These are phyloP conservation scores for Dioscorea dumetorum DNA, from an alignment of 106 monocot species.

Conservation along the genomic window DNA sequence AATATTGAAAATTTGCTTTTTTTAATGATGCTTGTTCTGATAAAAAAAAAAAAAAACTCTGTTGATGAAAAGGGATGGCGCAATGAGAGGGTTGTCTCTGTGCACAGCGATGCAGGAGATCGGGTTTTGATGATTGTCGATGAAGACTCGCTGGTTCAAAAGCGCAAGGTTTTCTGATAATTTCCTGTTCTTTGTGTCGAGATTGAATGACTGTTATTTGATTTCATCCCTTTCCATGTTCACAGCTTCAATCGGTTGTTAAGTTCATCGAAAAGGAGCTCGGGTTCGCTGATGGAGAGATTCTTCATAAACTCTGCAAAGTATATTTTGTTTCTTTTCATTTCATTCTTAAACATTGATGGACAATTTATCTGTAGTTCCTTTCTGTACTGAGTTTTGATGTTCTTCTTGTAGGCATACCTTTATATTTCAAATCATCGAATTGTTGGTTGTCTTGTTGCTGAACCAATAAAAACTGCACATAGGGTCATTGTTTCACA, in stretches of 20 bases:
- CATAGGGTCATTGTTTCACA: constrained; percentile 41
- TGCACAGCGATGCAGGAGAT: constrained; percentile 18
- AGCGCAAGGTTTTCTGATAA: constrained; percentile 41
- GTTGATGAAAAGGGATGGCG: constrained; percentile 54
- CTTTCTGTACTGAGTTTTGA: background rate
- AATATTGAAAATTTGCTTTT: background rate
- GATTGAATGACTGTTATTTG: background rate
- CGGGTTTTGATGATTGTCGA: constrained; percentile 55
- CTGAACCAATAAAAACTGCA: constrained; percentile 76
- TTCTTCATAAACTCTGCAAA: constrained; percentile 69
- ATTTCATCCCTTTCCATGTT: background rate
- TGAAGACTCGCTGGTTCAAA: constrained; percentile 35
- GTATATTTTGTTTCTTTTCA: constrained; percentile 13
- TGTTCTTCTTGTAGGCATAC: constrained; percentile 45
- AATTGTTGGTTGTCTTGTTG: constrained; percentile 71
- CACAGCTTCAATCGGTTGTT: constrained; percentile 51
- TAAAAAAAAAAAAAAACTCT: too few relatives aligned
- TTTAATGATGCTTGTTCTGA: background rate
- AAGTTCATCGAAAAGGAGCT: constrained; percentile 60
- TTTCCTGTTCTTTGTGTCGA: background rate
- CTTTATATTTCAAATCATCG: constrained; percentile 59
- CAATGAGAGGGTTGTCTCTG: constrained; percentile 53
- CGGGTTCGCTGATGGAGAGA: constrained; percentile 31
- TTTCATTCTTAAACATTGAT: background rate
- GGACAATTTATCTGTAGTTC: background rate